Evolutionary conservation across 805 yeast genomes (phyloP).

Genomic region (Metschnikowia henanensis): DNA sequence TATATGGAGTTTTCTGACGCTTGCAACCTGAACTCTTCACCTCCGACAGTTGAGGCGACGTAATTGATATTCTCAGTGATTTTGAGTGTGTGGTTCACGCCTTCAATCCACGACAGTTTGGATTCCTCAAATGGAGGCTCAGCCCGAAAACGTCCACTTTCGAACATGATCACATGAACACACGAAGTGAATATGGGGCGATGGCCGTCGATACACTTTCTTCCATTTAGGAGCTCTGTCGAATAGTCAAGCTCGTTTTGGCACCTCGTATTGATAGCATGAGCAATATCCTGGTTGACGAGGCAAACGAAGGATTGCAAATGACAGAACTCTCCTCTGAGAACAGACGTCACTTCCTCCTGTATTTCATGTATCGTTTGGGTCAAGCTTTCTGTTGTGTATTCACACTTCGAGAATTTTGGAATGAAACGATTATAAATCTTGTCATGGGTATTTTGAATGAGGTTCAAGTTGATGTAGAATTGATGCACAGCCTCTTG

Average conservation of each 20-base stretch:
- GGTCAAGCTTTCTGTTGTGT: constrained; percentile 1
- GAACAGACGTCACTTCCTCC: constrained; percentile 5
- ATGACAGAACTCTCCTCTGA: constrained; percentile 19
- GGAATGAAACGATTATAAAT: constrained; percentile 8
- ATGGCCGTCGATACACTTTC: not conserved
- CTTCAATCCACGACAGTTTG: constrained; percentile 28
- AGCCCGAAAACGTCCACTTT: constrained; percentile 36
- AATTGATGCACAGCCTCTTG: constrained; percentile 24
- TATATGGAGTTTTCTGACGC: not conserved
- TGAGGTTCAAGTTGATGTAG: constrained; percentile 8
- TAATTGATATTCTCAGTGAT: constrained; percentile 19
- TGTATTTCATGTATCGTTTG: constrained; percentile 4
- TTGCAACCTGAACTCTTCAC: not conserved
- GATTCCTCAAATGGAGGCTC: constrained; percentile 42
- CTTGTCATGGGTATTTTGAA: constrained; percentile 5
- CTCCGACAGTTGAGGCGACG: constrained; percentile 1
- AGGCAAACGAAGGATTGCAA: constrained; percentile 20
- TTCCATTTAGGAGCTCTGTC: not conserved
- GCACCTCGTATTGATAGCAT: constrained; percentile 22
- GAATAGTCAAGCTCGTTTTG: constrained; percentile 3
- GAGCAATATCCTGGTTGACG: constrained; percentile 26
- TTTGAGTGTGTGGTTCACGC: constrained; percentile 18
- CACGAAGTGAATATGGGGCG: not conserved
- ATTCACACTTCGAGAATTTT: constrained; percentile 5
- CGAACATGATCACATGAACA: constrained; percentile 26